Evolutionary conservation across 2,329 filamentous ascomycete species (phyloP), one percentile per base, ranked within the genome.

Genomic region (Penicillium decumbens): DNA sequence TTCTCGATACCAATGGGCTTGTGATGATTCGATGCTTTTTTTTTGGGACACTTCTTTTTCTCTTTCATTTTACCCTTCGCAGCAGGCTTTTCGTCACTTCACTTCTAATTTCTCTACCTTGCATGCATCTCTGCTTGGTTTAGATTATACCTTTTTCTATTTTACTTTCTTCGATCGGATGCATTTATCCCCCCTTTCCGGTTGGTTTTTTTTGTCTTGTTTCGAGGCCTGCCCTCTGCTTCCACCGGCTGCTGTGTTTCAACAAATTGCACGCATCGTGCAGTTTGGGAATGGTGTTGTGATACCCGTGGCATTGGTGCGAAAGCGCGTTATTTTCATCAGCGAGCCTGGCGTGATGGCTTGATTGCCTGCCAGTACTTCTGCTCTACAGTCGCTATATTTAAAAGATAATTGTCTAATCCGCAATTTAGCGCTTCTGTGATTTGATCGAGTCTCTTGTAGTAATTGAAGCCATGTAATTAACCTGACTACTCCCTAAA

Each of bases 1-100:
- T 58, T 54, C 47, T 59, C 54, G 59, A 61, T 61, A 61, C 59
- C 59, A 56, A 58, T 59, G 58, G 58, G 59, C 45, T 59, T 61
- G 57, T 61, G 59, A 61, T 60, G 57, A 59, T 61, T 54, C 42
- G 43, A 61, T 63, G 58, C 54, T 48, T 52, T 50, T 58, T 55
- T 51, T 45, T 15, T 37, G 30, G 43, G 41, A 27, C 25, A 24
- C 24, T 25, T 18, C 41, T 47, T 45, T 41, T 15, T 53, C 42
- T 42, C 15, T 37, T 23, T 47, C 30, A 15, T 15, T 41, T 40
- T 24, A 18, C 32, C 32, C 20, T 43, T 29, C 25, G 38, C 47
- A 45, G 47, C 43, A 39, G 40, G 47, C 41, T 35, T 24, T 20
- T 28, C 45, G 32, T 49, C 12, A 41, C 44, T 38, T 49, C 20